Base-by-base conservation (phyloP, 345 rosid genomes). In the Syzygium aqueum region DNA sequence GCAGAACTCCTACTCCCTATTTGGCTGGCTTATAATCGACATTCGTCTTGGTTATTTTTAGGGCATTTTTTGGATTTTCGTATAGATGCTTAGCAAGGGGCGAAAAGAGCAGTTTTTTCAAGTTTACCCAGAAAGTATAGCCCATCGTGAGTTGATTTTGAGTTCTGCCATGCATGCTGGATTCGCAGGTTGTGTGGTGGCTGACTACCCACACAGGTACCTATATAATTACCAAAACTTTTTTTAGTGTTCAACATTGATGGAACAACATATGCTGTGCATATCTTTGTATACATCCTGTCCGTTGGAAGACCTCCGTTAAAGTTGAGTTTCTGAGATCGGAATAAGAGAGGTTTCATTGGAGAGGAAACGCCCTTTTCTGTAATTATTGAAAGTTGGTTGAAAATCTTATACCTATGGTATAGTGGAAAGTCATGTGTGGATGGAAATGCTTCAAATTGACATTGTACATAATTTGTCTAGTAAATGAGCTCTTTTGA, bases 121-220 rank as follows among this genome's bases (percentile, higher is more conserved):
- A 90, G 91, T 97, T 84, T 97, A 97, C 89, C 98, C 98, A 83
- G 98, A 94, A 91, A 96, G 91, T 87, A 46, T 92, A 46, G 94
- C 95, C 56, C 99, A 96, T 89, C 97, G 94, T 43, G 98, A 95
- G 93, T 87, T 97, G 90, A 95, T 96, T 88, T 89, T 97, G 89
- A 91, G 91, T 84, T 93, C 93, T 40, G 98, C 99, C 27, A 94
- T 95, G 94, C 95, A 93, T 84, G 94, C 98, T 91, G 98, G 99
- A 80, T 95, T 97, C 89, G 94, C 96, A 43, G 97, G 99, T 57
- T 97, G 99, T 28, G 94, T 97, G 80, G 96, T 97, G 88, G 94
- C 94, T 50, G 99, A 97, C 87, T 96, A 87, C 88, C 98, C 99
- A 94, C 99, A 94, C 90, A 94, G 99, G 99, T 97, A 92, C 86